Evolutionary conservation across 2,329 filamentous ascomycete genomes (phyloP), one percentile per base, ranked within the genome.

Genomic region (Pseudogymnoascus destructans): DNA sequence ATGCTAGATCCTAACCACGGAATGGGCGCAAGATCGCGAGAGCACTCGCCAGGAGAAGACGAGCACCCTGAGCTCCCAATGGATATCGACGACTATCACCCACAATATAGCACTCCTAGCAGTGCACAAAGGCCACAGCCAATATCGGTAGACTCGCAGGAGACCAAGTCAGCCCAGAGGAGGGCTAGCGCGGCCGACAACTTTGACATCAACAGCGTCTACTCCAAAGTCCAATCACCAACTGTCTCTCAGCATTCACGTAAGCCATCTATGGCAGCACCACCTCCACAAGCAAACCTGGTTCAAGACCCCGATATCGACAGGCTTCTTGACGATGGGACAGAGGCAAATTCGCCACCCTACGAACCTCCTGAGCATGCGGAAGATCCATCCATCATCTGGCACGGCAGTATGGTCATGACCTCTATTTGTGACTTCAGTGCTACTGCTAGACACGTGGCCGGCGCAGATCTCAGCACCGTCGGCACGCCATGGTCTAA

Each of bases 161-260:
- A 52, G 4, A 2, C 46, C 5, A 30, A 52, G 25, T 32, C 46
- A 30, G 25, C 46, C 10, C 54, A 38, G 30, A 35, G 54, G 66
- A 60, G 69, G 67, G 54, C 49, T 62, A 49, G 68, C 57, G 59
- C 63, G 10, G 56, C 54, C 23, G 49, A 58, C 17, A 62, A 84
- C 65, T 95, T 95, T 66, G 87, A 95, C 67, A 88, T 95, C 68
- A 85, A 88, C 66, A 87, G 87, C 61, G 89, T 95, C 23, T 93
- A 91, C 70, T 86, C 84, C 4, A 87, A 85, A 63, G 88, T 95
- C 38, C 84, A 85, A 64, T 93, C 89, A 1, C 89, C 90, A 63
- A 75, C 79, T 56, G 69, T 71, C 59, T 71, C 76, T 54, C 71
- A 73, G 69, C 57, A 70, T 69, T 52, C 73, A 73, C 59, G 73